Base-by-base conservation (phyloP, 1,284 basidiomycete species). In the Vanrija sp. region DNA sequence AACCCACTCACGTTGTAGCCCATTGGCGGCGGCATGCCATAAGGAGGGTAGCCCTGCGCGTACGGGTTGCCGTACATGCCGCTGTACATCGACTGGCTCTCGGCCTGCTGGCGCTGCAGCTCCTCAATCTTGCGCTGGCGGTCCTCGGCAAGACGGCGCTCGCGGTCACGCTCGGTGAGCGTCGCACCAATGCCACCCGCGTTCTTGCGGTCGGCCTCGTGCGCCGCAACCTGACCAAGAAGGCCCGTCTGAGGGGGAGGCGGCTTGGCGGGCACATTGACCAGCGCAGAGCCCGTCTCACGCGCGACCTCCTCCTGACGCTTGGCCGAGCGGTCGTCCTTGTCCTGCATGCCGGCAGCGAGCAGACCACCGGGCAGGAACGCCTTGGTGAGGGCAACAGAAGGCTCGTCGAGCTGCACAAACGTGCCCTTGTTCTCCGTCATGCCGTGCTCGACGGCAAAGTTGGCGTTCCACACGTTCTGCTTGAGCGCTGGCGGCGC, bases 241-340 rank as follows among this genome's bases (percentile, higher is more conserved):
- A 98, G 82, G 37, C 96, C 96, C 35, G 89, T 91, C 75, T 96
- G 91, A 9, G 96, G 95, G 1, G 92, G 91, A 4, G 91, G 92
- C 0, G 94, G 92, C 74, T 96, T 96, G 69, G 86, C 84, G 5
- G 90, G 89, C 19, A 98, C 90, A 69, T 94, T 94, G 76, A 98
- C 86, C 52, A 98, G 81, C 10, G 89, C 89, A 24, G 84, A 86
- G 35, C 96, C 96, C 8, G 81, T 84, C 74, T 94, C 91, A 43
- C 94, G 82, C 6, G 95, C 95, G 14, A 89, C 78, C 72, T 94
- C 89, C 72, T 99, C 94, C 67, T 96, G 91, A 49, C 87, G 83
- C 75, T 94, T 95, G 9, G 96, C 95, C 22, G 91, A 95, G 42
- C 93, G 84, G 69, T 96, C 93, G 67, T 93, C 85, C 74, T 92